Conservation (phyloP, 495 filamentous ascomycete genomes). For the Penicillium mononematosum region DNA sequence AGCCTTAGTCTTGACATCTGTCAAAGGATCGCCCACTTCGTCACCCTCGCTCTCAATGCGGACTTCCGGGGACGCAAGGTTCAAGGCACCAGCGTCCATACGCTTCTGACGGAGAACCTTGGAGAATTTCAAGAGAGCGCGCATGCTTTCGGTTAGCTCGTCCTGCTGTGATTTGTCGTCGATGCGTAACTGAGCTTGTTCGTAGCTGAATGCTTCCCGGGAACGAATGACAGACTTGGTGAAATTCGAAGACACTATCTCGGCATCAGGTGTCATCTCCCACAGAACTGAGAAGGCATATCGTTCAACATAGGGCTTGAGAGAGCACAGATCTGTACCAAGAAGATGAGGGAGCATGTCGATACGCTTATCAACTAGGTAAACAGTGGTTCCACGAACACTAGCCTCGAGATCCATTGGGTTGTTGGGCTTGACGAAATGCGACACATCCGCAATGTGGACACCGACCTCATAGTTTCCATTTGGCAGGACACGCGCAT, state of each 20-base stretch:
- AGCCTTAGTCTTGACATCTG: slow-evolving; percentile 89
- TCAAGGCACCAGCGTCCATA: slow-evolving; percentile 92
- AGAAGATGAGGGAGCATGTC: slow-evolving; percentile 97
- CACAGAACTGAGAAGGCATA: slow-evolving; percentile 95
- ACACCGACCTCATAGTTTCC: slow-evolving; percentile 96
- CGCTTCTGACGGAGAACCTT: slow-evolving; percentile 94
- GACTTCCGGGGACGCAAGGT: slow-evolving; percentile 93
- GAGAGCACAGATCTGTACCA: slow-evolving; percentile 92
- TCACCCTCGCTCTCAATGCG: slow-evolving; percentile 91
- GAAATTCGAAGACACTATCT: slow-evolving; percentile 78
- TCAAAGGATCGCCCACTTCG: slow-evolving; percentile 89
- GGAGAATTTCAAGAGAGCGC: slow-evolving; percentile 80
- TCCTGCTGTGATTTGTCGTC: slow-evolving; percentile 84
- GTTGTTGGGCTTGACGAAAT: slow-evolving; percentile 96
- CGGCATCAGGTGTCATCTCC: slow-evolving; percentile 83
- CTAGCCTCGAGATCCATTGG: slow-evolving; percentile 96
- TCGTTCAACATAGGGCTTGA: slow-evolving; percentile 96
- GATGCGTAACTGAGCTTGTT: slow-evolving; percentile 89
- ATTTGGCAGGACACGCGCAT: slow-evolving; percentile 79
- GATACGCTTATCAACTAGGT: slow-evolving; percentile 97
- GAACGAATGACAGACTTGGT: slow-evolving; percentile 98
- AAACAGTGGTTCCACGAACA: slow-evolving; percentile 91
- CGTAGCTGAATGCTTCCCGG: slow-evolving; percentile 97
- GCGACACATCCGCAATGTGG: slow-evolving; percentile 98
- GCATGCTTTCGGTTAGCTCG: slow-evolving; percentile 87